Base-by-base conservation (phyloP, 805 yeast genomes). In the Metschnikowia bowlesiae region DNA sequence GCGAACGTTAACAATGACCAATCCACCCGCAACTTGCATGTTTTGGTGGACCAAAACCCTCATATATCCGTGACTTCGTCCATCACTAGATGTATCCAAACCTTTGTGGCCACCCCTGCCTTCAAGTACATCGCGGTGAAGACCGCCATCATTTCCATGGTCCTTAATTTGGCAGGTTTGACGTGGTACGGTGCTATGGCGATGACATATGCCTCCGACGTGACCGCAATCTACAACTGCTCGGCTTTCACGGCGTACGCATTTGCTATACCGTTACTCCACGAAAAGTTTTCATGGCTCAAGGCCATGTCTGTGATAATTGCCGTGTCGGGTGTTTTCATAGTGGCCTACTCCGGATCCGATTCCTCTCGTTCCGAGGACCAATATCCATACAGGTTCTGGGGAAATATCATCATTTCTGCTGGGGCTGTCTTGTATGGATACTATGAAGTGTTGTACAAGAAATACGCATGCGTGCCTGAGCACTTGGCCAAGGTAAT, bases 211-310 rank as follows among this genome's bases (percentile, higher is more conserved):
- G 89, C 95, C 0, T 76, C 89, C 3, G 96, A 89, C 60, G 85
- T 89, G 35, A 89, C 96, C 2, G 96, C 96, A 3, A 89, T 89
- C 53, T 89, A 89, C 69, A 89, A 89, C 69, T 88, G 94, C 63
- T 84, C 92, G 13, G 95, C 96, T 0, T 89, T 89, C 64, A 85
- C 91, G 4, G 96, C 96, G 0, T 84, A 89, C 61, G 79, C 87
- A 13, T 89, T 89, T 67, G 89, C 95, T 3, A 83, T 89, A 29
- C 87, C 90, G 1, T 66, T 89, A 18, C 71, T 89, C 46, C 70
- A 79, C 33, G 96, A 89, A 60, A 70, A 67, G 44, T 81, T 88
- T 59, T 79, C 84, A 3, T 73, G 80, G 73, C 60, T 79, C 46
- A 89, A 89, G 65, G 74, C 81, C 8, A 60, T 73, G 30, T 80